Conservation (phyloP, 441 rosid species). For the Bruguiera hainesii region DNA sequence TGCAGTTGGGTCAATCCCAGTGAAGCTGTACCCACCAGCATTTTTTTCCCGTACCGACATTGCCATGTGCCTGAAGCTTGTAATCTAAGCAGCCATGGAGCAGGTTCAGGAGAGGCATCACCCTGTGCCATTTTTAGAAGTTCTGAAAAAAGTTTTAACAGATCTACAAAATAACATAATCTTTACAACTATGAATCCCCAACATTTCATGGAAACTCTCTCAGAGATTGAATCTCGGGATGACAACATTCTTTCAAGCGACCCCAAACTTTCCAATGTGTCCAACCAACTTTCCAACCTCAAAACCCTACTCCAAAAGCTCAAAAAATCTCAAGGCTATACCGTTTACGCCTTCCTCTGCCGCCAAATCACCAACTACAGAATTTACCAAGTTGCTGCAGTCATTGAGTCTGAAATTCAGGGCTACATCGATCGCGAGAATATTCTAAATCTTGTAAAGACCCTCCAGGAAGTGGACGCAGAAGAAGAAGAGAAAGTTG, state of each 20-base stretch:
- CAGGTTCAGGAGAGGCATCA: slow-evolving; percentile 2
- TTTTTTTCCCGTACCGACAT: too few species aligned
- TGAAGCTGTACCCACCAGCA: neutral
- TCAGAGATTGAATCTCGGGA: slow-evolving; percentile 24
- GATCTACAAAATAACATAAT: slow-evolving; percentile 39
- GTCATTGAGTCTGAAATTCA: slow-evolving; percentile 36
- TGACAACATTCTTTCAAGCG: slow-evolving; percentile 15
- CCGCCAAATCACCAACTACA: slow-evolving; percentile 38
- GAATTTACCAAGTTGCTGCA: slow-evolving; percentile 33
- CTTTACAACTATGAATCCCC: slow-evolving; percentile 29
- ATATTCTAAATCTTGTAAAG: slow-evolving; percentile 29
- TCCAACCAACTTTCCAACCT: slow-evolving; percentile 30
- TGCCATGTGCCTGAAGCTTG: slow-evolving; percentile 9
- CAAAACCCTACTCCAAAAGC: slow-evolving; percentile 33
- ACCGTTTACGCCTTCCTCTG: slow-evolving; percentile 30
- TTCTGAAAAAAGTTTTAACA: slow-evolving; percentile 34
- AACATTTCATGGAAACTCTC: slow-evolving; percentile 22
- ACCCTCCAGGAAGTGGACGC: slow-evolving; percentile 19
- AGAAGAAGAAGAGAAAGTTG: slow-evolving; percentile 36
- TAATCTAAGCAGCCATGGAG: slow-evolving; percentile 26
- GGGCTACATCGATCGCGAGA: slow-evolving; percentile 32
- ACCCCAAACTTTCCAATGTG: slow-evolving; percentile 33
- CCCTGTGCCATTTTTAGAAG: slow-evolving; percentile 20
- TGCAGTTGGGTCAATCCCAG: neutral
- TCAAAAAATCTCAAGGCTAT: slow-evolving; percentile 27